Conservation (phyloP, 345 rosid species). For the Citrus glauca region DNA sequence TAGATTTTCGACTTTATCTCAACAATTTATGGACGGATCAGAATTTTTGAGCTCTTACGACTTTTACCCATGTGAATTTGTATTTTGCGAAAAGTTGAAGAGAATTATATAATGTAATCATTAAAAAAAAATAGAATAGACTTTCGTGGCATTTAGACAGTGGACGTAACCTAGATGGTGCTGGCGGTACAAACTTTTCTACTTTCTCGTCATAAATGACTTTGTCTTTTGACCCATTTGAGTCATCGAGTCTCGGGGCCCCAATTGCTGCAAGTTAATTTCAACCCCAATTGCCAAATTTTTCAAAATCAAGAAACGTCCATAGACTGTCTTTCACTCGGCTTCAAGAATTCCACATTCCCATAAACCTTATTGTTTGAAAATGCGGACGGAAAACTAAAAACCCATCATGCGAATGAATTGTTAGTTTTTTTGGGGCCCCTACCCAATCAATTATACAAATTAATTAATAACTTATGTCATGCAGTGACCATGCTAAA, state of each 20-base stretch:
- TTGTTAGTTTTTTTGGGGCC: not conserved
- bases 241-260: not conserved
- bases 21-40: too few species aligned
- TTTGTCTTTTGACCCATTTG: not conserved
- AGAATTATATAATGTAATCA: too few species aligned
- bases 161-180: too few species aligned
- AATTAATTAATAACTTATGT: too few species aligned
- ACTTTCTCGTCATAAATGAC: not conserved
- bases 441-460: not conserved
- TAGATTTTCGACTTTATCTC: too few species aligned
- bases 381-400: not conserved
- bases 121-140: too few species aligned
- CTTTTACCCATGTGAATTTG: too few species aligned
- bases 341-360: not conserved
- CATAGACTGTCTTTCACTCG: not conserved
- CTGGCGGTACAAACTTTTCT: too few species aligned
- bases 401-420: not conserved
- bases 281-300: not conserved
- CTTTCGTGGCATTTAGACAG: too few species aligned
- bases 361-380: not conserved
- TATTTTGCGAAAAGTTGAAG: too few species aligned
- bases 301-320: not conserved
- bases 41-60: too few species aligned
- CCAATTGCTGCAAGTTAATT: not conserved
- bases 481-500: too few species aligned